Base-by-base conservation (phyloP, 2,329 filamentous ascomycete genomes). In the Colletotrichum sp. region DNA sequence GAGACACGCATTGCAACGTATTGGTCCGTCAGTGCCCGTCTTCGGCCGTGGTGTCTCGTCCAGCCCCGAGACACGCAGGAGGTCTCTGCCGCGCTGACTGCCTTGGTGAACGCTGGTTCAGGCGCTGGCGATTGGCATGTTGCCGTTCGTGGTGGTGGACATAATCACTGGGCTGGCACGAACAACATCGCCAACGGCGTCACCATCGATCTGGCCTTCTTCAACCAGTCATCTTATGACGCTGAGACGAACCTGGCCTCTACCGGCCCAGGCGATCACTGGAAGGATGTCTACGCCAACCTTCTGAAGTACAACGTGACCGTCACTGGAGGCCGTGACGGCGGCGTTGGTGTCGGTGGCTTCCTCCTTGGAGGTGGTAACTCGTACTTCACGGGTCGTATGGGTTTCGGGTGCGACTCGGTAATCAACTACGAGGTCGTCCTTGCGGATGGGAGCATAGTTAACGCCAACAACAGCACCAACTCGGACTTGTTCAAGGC, bases 71-170 rank as follows among this genome's bases (percentile, higher is more conserved):
- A 73, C 25, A 74, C 79, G 2, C 34, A 62, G 6, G 81, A 83
- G 67, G 79, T 82, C 7, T 78, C 81, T 10, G 48, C 68, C 3
- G 73, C 78, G 4, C 39, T 81, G 18, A 72, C 39, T 9, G 15
- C 77, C 16, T 71, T 79, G 28, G 13, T 25, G 6, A 34, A 39
- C 13, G 71, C 73, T 27, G 77, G 79, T 8, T 73, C 76, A 13
- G 79, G 79, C 18, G 77, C 79, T 1, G 78, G 79, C 1, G 77
- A 82, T 62, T 83, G 82, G 80, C 79, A 80, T 39, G 88, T 90
- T 71, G 88, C 89, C 3, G 83, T 88, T n/a, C 85, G 87, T 52
- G 87, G 88, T 75, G 89, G 88, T 32, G 89, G 89, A 1, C 89
- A 90, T 79, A 84, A 85, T 48, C 82, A 84, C 3, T 84, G 85